Conservation (phyloP, 2,329 filamentous ascomycete genomes). For the Talaromyces amestolkiae region DNA sequence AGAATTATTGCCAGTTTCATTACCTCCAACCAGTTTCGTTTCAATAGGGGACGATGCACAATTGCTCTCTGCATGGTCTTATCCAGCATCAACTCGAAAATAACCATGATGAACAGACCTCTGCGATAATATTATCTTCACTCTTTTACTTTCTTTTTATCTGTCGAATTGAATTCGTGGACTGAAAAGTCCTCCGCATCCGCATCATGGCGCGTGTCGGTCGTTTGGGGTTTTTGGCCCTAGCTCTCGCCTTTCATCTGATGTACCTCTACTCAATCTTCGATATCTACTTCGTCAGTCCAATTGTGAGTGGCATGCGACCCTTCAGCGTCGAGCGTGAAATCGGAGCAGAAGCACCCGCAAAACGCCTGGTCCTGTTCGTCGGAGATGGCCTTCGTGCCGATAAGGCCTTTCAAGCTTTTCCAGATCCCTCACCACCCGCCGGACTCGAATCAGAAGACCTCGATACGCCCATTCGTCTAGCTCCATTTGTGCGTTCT, state of each 20-base stretch:
- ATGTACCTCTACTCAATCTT: conserved; percentile 96
- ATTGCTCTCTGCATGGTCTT: conserved; percentile 1
- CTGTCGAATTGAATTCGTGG: not conserved
- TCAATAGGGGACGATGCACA: conserved; percentile 9
- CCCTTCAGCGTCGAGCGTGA: conserved; percentile 69
- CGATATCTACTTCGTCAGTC: conserved; percentile 97
- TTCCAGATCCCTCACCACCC: conserved; percentile 76
- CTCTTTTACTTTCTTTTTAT: not conserved
- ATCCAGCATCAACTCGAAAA: not conserved
- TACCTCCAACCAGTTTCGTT: not conserved
- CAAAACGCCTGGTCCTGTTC: conserved; percentile 86
- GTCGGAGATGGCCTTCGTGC: conserved; percentile 96
- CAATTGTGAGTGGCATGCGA: conserved; percentile 93
- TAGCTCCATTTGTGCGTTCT: conserved; percentile 88
- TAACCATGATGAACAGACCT: not conserved
- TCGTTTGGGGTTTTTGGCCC: conserved; percentile 78
- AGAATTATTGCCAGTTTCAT: conserved; percentile 12
- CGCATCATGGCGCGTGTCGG: conserved; percentile 53
- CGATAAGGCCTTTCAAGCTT: conserved; percentile 94
- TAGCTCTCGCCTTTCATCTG: conserved; percentile 88
- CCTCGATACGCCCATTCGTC: conserved; percentile 61
- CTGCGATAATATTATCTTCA: not conserved
- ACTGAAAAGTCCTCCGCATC: not conserved
- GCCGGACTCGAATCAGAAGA: conserved; percentile 26
- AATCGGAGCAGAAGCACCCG: conserved; percentile 64